Percentiles rank a stretch among this genome's conserved stretches.
phyloP scores from a whole-genome alignment of 108 stramenopile species.

The Skeletonema costatum region DNA sequence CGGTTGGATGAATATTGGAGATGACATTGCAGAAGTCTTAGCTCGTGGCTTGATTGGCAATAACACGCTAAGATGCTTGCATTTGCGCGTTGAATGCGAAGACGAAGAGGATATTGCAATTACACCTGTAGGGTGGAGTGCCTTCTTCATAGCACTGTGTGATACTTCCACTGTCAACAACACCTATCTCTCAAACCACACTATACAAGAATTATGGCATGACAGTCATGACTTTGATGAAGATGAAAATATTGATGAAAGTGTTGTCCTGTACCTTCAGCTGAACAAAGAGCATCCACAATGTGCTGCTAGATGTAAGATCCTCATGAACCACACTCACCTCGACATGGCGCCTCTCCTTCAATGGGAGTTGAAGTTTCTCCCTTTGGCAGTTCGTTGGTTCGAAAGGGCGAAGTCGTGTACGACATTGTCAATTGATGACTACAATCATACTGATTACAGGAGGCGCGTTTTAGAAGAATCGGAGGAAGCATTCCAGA shows the following conservation, averaged over 20 bases:
- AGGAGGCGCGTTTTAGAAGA: neutral
- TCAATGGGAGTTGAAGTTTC: neutral
- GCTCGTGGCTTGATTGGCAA: too few species aligned
- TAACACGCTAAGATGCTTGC: too few species aligned
- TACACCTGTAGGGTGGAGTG: neutral
- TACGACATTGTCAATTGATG: too few species aligned
- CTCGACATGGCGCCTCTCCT: neutral
- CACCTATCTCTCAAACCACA: slow-evolving; percentile 12
- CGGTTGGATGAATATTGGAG: too few species aligned
- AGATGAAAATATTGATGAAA: too few species aligned
- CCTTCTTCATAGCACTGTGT: neutral
- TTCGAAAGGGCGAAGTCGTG: neutral
- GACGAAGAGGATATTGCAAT: neutral
- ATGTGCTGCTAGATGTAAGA: neutral
- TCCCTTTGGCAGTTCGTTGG: neutral
- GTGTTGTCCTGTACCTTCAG: neutral
- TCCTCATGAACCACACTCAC: neutral
- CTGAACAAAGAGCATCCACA: neutral
- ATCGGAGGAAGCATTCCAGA: neutral
- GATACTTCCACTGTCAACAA: slow-evolving; percentile 15
- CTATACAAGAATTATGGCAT: too few species aligned
- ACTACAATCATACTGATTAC: neutral
- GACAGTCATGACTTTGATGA: neutral
- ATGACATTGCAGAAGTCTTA: too few species aligned
- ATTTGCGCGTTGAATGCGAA: too few species aligned